These are phyloP conservation scores for Raddia distichophylla DNA, from an alignment of 176 grass and related monocot genomes.

Conservation along the genomic window DNA sequence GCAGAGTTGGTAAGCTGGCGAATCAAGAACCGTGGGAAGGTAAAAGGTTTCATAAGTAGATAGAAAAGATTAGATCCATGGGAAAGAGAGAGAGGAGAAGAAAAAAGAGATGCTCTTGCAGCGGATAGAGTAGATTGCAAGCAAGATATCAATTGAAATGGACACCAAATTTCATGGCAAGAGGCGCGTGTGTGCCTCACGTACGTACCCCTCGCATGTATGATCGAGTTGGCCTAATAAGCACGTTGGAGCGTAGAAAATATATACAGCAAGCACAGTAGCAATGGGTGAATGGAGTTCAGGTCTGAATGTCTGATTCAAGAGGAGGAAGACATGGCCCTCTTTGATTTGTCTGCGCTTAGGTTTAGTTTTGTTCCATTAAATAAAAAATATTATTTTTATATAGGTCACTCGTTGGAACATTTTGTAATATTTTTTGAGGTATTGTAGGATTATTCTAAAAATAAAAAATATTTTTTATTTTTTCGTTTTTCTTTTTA, in stretches of 20 bases:
- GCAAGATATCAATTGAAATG: not conserved
- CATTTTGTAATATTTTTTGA: no score
- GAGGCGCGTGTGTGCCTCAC: not conserved
- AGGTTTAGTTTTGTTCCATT: no score
- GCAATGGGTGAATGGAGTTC: not conserved
- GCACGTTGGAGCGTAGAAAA: not conserved
- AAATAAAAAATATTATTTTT: no score
- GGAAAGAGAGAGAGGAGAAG: not conserved
- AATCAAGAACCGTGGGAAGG: constrained; percentile 5
- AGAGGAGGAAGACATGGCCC: no score
- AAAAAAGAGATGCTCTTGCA: not conserved
- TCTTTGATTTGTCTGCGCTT: no score
- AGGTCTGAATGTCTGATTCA: no score
- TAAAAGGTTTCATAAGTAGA: not conserved
- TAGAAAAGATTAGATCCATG: not conserved
- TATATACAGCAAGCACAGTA: not conserved
- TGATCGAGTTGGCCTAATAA: not conserved
- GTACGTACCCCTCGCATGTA: not conserved
- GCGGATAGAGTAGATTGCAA: constrained; percentile 7
- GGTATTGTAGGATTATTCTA: no score
- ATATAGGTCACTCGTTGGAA: no score
- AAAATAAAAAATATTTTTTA: no score
- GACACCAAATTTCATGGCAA: not conserved
- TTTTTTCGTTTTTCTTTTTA: no score
- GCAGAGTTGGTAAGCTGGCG: constrained; percentile 15